phyloP scores from a whole-genome alignment of 331 rosid species.

The Cucumis variabilis region DNA sequence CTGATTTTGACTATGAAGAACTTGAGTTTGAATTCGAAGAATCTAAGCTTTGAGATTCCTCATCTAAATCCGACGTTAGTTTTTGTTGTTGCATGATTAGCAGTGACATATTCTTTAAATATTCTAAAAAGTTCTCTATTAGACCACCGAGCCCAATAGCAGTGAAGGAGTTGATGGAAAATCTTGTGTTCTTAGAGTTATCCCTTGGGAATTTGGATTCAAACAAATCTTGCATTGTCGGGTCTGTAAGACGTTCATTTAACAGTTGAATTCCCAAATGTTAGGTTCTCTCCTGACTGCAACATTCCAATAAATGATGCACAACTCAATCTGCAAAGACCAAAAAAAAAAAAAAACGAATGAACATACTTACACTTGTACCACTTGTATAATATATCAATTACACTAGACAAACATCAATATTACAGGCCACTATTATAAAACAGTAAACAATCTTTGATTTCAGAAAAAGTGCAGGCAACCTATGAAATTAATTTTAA shows the following conservation, averaged over 20 bases:
- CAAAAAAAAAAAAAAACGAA: conserved; percentile 28
- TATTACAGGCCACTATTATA: background rate
- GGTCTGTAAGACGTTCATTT: conserved; percentile 70
- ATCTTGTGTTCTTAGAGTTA: conserved; percentile 89
- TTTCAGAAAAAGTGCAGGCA: background rate
- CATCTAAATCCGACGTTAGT: conserved; percentile 59
- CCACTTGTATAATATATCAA: no score
- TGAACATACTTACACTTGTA: background rate
- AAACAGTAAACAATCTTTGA: background rate
- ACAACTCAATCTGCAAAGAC: conserved; percentile 79
- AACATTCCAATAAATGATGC: conserved; percentile 92
- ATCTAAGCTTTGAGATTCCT: conserved; percentile 53
- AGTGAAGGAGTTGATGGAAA: conserved; percentile 92
- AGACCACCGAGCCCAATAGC: conserved; percentile 98
- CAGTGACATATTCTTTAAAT: conserved; percentile 91
- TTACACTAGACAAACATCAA: background rate
- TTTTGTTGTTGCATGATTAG: conserved; percentile 89
- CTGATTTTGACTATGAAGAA: conserved; percentile 56
- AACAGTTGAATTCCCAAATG: conserved; percentile 77
- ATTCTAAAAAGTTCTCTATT: conserved; percentile 86
- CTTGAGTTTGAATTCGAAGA: conserved; percentile 55
- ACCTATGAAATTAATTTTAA: no score
- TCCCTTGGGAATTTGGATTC: conserved; percentile 88
- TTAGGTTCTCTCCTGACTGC: conserved; percentile 98
- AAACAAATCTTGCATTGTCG: conserved; percentile 64